Conservation (phyloP, 169 alveolate genomes). For the Babesia sp. region DNA sequence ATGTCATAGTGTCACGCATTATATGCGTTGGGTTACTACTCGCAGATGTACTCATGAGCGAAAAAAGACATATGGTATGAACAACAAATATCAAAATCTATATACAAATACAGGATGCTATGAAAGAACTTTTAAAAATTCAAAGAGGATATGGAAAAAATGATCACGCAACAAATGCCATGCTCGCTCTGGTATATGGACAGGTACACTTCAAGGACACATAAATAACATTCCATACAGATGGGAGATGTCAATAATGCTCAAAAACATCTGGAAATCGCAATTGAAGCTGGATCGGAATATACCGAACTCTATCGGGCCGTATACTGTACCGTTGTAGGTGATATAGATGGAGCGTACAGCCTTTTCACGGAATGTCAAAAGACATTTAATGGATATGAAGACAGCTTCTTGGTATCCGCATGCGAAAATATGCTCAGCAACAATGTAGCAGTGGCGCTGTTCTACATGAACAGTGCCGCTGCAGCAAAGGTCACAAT, state of each 20-base stretch:
- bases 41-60: slow-evolving; percentile 34
- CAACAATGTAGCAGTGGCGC: slow-evolving; percentile 47
- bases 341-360: slow-evolving; percentile 36
- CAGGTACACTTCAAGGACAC: slow-evolving; percentile 23
- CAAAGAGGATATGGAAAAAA: not conserved
- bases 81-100: not conserved
- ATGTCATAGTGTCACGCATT: slow-evolving; percentile 17
- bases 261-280: slow-evolving; percentile 23
- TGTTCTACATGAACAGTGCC: slow-evolving; percentile 32
- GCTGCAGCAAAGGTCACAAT: slow-evolving; percentile 43
- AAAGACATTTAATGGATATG: not conserved
- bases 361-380: not conserved
- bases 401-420: slow-evolving; percentile 4
- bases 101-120: slow-evolving; percentile 34
- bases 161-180: slow-evolving; percentile 32
- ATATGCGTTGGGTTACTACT: slow-evolving; percentile 20
- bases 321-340: slow-evolving; percentile 10
- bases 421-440: slow-evolving; percentile 22
- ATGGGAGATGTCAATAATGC: slow-evolving; percentile 32
- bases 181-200: slow-evolving; percentile 26
- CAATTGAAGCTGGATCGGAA: slow-evolving; percentile 3
- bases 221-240: not conserved
- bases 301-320: slow-evolving; percentile 11
- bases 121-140: slow-evolving; percentile 8
- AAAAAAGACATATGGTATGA: slow-evolving; percentile 19